Evolutionary conservation across 805 yeast genomes (phyloP), one percentile per base, ranked within the genome.

Genomic region (Alloascoidea hylecoeti): DNA sequence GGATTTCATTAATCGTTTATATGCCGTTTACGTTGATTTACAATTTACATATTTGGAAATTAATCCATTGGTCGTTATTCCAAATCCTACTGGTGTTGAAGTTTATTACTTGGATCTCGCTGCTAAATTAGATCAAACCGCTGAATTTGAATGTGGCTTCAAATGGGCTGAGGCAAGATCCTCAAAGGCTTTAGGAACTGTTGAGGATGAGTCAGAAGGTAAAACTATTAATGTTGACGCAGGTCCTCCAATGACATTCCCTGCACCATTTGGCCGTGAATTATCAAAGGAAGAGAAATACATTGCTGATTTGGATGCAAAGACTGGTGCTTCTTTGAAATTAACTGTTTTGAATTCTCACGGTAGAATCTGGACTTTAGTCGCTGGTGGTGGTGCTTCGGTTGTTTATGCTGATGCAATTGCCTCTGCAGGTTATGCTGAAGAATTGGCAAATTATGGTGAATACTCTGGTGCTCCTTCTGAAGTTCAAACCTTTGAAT

Each of bases 401-500:
- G 68, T 63, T 9, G 68, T 63, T 18, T 63, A 63, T 44, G 68
- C 68, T 17, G 68, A 63, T 38, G 68, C 68, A 41, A 63, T 63
- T 42, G 68, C 68, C 39, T 56, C 65, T 19, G 65, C 67, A 12
- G 68, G 68, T 33, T 61, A 44, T 44, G 66, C 68, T 33, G 46
- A 45, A 39, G 66, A 63, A 47, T 58, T 63, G 34, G 68, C 68
- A 32, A 63, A 63, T 57, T 63, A 63, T 48, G 68, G 68, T 34
- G 68, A 63, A 51, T 63, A 63, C 58, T 62, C 68, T 17, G 68
- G 68, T 18, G 68, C 68, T 5, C 68, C 68, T 27, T 58, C 64
- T 43, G 68, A 63, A 56, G 52, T 58, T 34, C 68, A 63, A 50
- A 63, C 68, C 30, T 63, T 57, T 47, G 67, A 63, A 48, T 63